A percentile compares a stretch with the other conserved stretches of the same genome.
phyloP scores from a whole-genome alignment of 352 stramenopile genomes.

The Phytophthora kernoviae region DNA sequence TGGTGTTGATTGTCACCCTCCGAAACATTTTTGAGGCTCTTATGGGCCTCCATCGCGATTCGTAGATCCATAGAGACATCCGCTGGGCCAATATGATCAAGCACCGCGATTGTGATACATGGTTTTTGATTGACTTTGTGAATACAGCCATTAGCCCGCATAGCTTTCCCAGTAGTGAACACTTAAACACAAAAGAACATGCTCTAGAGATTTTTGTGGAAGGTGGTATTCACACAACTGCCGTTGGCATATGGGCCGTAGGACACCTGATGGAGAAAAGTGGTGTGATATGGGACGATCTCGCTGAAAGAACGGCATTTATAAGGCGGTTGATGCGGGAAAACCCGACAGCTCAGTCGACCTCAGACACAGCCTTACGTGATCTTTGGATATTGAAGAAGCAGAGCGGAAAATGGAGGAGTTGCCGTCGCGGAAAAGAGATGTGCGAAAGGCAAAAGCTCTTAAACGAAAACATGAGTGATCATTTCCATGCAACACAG shows the following conservation, averaged over 20 bases:
- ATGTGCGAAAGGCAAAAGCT: too few species aligned
- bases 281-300: conserved; percentile 13
- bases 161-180: conserved; percentile 10
- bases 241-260: conserved; percentile 28
- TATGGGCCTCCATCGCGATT: conserved; percentile 1
- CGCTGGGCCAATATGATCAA: conserved; percentile 17
- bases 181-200: conserved; percentile 23
- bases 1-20: conserved; percentile 11
- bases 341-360: conserved; percentile 13
- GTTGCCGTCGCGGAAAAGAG: too few species aligned
- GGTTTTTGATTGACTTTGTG: conserved; percentile 20
- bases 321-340: conserved; percentile 5
- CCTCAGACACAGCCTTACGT: conserved; percentile 13
- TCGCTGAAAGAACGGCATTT: conserved; percentile 9
- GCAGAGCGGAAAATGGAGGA: background rate
- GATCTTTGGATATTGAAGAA: conserved; percentile 7
- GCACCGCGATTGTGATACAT: conserved; percentile 2
- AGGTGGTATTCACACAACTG: conserved; percentile 13
- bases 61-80: conserved; percentile 20
- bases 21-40: conserved; percentile 18
- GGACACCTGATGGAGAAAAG: conserved; percentile 26
- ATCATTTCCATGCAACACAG: too few species aligned
- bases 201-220: conserved; percentile 24
- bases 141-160: conserved; percentile 15
- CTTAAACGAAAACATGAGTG: too few species aligned